Evolutionary conservation across 116 monocot species (phyloP), one percentile per base, ranked within the genome.

Genomic region (Zostera marina): DNA sequence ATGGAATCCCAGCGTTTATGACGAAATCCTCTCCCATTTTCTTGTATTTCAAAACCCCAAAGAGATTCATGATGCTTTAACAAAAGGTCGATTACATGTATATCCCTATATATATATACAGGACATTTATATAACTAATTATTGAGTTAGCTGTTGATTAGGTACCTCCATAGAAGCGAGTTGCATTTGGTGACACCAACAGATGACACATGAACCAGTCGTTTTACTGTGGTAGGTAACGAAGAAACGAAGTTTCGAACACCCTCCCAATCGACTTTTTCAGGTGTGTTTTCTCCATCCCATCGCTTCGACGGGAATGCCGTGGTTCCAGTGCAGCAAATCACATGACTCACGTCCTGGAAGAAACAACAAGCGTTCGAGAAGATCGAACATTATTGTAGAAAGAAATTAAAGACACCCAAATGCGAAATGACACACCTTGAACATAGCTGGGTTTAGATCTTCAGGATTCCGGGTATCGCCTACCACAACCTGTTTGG

Each of bases 11-110:
- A 53, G 85, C 84, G 21, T 70, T 76, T 43, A 60, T 66, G 44
- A 94, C 75, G 72, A 76, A 82, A 70, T 94, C 94, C 66, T 94
- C 88, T 1, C 77, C 94, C 94, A 94, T 94, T 64, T 94, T 94
- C 75, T 94, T 94, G 55, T 63, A 94, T 66, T 94, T 94, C 43
- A 94, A 66, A 72, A 94, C 94, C 23, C 94, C 94, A 76, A 94
- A 94, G 40, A 94, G 77, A 67, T 94, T 94, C 89, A 94, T 82
- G 41, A 94, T 78, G 72, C 94, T 94, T 69, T 44, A 43, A 56
- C 5, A 55, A 40, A 48, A 40, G 9, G 19, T n/a, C n/a, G n/a
- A n/a, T n/a, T n/a, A n/a, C n/a, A n/a, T n/a, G n/a, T n/a, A n/a
- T n/a, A n/a, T n/a, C n/a, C n/a, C n/a, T n/a, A n/a, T n/a, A n/a